These are phyloP conservation scores for Mycena pura DNA, from an alignment of 768 basidiomycete genomes.

Conservation along the genomic window DNA sequence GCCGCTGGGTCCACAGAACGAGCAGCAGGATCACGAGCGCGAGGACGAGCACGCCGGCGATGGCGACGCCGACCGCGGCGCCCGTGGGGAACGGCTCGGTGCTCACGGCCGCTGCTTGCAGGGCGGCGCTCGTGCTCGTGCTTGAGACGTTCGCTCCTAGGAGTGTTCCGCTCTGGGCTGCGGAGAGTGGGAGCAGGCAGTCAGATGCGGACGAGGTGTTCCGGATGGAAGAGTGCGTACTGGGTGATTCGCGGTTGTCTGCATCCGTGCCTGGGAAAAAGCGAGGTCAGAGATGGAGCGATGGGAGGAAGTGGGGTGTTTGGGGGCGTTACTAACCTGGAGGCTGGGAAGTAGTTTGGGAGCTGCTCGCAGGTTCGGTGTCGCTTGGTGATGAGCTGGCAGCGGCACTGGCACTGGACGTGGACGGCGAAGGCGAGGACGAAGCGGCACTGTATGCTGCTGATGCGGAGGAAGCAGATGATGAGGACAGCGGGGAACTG, in stretches of 20 bases:
- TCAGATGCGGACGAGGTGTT: neutral
- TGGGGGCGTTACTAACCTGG: no score
- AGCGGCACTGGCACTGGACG: neutral
- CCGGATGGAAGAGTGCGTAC: neutral
- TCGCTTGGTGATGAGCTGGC: neutral
- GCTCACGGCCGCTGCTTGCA: neutral
- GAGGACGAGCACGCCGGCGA: neutral
- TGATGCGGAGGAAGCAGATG: neutral
- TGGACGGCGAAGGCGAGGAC: neutral
- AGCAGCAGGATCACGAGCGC: neutral
- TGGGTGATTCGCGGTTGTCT: neutral
- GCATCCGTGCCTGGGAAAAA: neutral
- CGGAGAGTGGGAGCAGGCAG: neutral
- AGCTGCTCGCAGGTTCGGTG: neutral
- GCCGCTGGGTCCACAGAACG: neutral
- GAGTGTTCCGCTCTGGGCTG: neutral
- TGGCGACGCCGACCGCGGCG: neutral
- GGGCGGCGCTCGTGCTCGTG: neutral
- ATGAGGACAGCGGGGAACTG: no score
- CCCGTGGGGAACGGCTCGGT: neutral
- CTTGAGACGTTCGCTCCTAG: neutral
- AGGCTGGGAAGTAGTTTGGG: neutral
- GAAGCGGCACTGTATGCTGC: no score
- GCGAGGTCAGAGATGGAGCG: neutral
- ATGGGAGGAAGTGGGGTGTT: neutral